Base-by-base conservation (phyloP, 176 grass and related monocot genomes). In the Rhynchospora pubera region DNA sequence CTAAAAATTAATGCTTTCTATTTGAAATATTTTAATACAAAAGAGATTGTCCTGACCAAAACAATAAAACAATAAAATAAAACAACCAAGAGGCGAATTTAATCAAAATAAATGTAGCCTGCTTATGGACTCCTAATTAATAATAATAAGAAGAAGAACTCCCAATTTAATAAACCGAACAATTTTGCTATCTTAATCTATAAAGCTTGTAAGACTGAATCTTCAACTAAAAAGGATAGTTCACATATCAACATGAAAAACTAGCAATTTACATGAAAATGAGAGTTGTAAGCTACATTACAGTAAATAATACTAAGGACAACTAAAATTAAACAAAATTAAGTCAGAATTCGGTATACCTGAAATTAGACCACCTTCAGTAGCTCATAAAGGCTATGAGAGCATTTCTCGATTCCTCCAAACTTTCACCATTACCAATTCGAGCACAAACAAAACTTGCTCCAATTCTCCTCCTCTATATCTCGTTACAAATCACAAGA, bases 311-410 rank as follows among this genome's bases (percentile, higher is more conserved):
- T 60, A 28, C 45, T 30, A 26, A 12, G 4, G 10, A 30, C 18
- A 63, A 65, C 18, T 65, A 42, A 65, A 82, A 82, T 51, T 50
- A 15, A 48, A 82, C 59, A 67, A 82, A 82, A 67, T 3, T 52
- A 65, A 53, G n/a, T 9, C 61, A 46, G 46, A 82, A 82, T 67
- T 65, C 14, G 47, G 10, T 51, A 52, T 65, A 82, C 79, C 62
- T 82, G 10, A 52, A 23, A 65, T 48, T 15, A 50, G 56, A 46
- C 24, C 43, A 11, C 14, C 48, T 47, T 53, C 42, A 82, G 43
- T 11, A 81, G 32, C 61, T 81, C 59, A 48, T 3, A 63, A 50
- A 22, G 8, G 6, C 19, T 7, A 10, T 34, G 57, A 62, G 62
- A 82, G 12, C 58, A 65, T 50, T 44, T 59, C 2, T 19, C 18